phyloP scores from a whole-genome alignment of 306 rosid species.

The Ziziphus jujuba region DNA sequence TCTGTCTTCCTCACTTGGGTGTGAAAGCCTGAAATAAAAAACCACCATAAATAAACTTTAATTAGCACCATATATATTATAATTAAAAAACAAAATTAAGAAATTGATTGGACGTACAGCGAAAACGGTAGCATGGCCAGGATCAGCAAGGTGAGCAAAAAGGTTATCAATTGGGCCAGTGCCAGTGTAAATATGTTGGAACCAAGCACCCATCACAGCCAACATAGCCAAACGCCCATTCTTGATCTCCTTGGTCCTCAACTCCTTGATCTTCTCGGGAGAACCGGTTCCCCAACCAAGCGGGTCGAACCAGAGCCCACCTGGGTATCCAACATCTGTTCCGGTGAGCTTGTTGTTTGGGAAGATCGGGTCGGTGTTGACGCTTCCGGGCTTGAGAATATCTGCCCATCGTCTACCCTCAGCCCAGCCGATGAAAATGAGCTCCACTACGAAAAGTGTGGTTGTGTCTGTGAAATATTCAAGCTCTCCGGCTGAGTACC shows the following conservation, averaged over 20 bases:
- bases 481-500: constrained; percentile 69
- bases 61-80: not conserved
- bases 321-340: constrained; percentile 72
- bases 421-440: constrained; percentile 71
- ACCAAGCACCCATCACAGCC: constrained; percentile 86
- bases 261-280: constrained; percentile 65
- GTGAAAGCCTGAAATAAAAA: constrained; percentile 67
- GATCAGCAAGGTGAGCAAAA: constrained; percentile 78
- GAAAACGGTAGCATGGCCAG: constrained; percentile 73
- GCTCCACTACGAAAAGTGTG: constrained; percentile 62
- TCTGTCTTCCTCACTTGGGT: constrained; percentile 47
- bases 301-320: constrained; percentile 77
- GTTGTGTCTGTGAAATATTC: constrained; percentile 78
- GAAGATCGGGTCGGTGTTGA: constrained; percentile 75
- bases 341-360: constrained; percentile 85
- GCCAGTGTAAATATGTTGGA: constrained; percentile 74
- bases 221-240: constrained; percentile 75
- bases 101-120: constrained; percentile 40
- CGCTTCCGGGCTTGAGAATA: constrained; percentile 64
- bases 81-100: not conserved
- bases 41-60: constrained; percentile 12
- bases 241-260: constrained; percentile 79
- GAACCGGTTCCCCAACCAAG: constrained; percentile 77
- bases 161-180: constrained; percentile 83
- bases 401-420: constrained; percentile 82